Percentiles rank a stretch among this genome's conserved stretches.
These are phyloP conservation scores for Tulasnella sp. DNA, from an alignment of 768 basidiomycete species.

Conservation along the genomic window DNA sequence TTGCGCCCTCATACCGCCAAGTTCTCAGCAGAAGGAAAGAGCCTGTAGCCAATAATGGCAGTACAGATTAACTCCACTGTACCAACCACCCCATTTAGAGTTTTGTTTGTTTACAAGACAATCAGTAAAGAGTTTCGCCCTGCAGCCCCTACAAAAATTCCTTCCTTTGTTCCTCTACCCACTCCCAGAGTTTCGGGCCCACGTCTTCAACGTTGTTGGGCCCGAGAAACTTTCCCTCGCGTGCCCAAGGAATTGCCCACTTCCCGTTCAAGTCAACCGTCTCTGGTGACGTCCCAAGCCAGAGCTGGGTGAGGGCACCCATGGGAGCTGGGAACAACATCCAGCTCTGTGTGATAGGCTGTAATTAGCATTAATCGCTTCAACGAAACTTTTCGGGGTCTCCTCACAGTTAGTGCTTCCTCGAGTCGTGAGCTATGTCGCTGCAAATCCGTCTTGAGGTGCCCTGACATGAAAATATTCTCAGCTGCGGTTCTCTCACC, in stretches of 20 bases:
- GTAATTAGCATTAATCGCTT: background rate
- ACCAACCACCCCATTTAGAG: too few species aligned
- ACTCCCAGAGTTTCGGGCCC: slow-evolving; percentile 44
- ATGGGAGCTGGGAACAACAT: slow-evolving; percentile 20
- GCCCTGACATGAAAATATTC: background rate
- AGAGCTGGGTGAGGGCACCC: slow-evolving; percentile 24
- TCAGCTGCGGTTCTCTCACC: background rate
- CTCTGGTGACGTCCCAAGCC: slow-evolving; percentile 21
- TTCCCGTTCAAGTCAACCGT: slow-evolving; percentile 30
- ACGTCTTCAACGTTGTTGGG: slow-evolving; percentile 39
- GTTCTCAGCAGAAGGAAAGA: too few species aligned
- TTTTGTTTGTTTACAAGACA: too few species aligned
- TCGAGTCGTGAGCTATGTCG: background rate
- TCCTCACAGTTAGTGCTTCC: background rate
- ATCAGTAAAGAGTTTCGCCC: background rate
- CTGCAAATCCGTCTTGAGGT: background rate
- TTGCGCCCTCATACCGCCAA: too few species aligned
- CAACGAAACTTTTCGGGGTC: too few species aligned
- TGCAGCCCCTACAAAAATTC: background rate
- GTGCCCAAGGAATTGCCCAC: slow-evolving; percentile 50
- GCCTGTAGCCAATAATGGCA: too few species aligned
- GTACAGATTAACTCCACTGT: too few species aligned
- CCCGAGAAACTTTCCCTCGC: slow-evolving; percentile 36
- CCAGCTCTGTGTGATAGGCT: background rate
- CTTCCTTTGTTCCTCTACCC: slow-evolving; percentile 46